Evolutionary conservation across 31 red algal species (phyloP), one percentile per base, ranked within the genome.

Genomic region (Odonthalia washingtoniensis): DNA sequence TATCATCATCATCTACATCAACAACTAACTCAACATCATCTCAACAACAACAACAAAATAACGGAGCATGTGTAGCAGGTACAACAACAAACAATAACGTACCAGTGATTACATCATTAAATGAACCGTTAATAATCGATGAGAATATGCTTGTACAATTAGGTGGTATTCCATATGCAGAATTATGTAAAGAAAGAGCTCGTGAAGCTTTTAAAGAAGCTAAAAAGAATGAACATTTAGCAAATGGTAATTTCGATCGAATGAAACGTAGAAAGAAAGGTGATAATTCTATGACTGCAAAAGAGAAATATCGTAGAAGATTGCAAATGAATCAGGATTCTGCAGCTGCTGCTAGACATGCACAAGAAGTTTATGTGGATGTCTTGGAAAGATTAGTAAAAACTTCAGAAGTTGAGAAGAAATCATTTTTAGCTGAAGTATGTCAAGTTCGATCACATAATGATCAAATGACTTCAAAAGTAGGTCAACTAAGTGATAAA

Each of bases 291-390:
- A 88, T 94, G 73, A 94, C 85, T 3, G 79, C 85, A 5, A 77
- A 81, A 35, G 73, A 94, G 79, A 94, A 94, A 85, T 94, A 94
- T 35, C 45, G 88, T 44, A 39, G 91, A 5, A 76, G 91, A 31
- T 61, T 94, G 32, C 57, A 69, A 33, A 94, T 94, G 91, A 94
- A 94, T 72, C 91, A 94, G 57, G 91, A 94, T 61, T 85, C 80
- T 61, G 91, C 91, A 53, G 91, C 91, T 35, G 91, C 91, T 44
- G 91, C 91, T n/a, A 39, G 91, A 5, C 85, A 94, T 63, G 91
- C 91, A 37, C 91, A 94, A 73, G 91, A 94, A 66, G 91, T 94
- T 0, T 94, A 94, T 52, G 91, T 94, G 80, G 79, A 94, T 42
- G 77, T 85, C 33, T 57, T 94, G 62, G 91, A 94, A 34, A 85